Evolutionary conservation across 176 grass and related monocot species (phyloP).

Genomic region (Alloteropsis semialata): DNA sequence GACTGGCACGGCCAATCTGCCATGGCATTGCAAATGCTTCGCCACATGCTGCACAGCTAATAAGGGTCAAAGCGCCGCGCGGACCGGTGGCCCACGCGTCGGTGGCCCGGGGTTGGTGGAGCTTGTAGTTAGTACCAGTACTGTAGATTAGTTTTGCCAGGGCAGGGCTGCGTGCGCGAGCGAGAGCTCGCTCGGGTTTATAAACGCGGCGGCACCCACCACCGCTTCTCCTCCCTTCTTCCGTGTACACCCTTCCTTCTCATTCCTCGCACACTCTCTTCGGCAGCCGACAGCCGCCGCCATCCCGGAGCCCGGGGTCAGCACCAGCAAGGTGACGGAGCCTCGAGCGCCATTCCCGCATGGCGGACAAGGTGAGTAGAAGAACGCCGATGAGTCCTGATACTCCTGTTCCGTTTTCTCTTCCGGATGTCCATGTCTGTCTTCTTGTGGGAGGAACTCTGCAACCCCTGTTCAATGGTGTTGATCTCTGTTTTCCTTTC

Average conservation of each 20-base stretch:
- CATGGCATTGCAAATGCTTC: background rate
- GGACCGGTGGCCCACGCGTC: conserved; percentile 31
- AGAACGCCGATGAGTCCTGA: background rate
- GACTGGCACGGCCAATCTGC: conserved; percentile 7
- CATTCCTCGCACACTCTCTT: background rate
- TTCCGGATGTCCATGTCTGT: background rate
- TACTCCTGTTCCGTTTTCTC: no score
- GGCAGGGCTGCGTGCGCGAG: background rate
- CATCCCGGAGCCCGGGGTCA: background rate
- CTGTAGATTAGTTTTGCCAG: background rate
- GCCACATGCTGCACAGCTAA: conserved; percentile 44
- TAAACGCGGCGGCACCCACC: conserved; percentile 27
- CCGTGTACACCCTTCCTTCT: background rate
- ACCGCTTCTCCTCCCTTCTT: background rate
- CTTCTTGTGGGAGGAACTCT: background rate
- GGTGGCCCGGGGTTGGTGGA: conserved; percentile 36
- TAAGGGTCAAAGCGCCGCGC: conserved; percentile 11
- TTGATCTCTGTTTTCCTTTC: background rate
- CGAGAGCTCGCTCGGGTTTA: conserved; percentile 1
- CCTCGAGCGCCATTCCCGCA: conserved; percentile 14
- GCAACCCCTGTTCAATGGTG: background rate
- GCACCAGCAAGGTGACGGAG: background rate
- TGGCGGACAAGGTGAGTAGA: conserved; percentile 63
- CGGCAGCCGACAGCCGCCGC: background rate
- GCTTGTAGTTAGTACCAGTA: no score